Evolutionary conservation across 495 filamentous ascomycete genomes (phyloP).

Genomic region (Penicillium longicatenatum): DNA sequence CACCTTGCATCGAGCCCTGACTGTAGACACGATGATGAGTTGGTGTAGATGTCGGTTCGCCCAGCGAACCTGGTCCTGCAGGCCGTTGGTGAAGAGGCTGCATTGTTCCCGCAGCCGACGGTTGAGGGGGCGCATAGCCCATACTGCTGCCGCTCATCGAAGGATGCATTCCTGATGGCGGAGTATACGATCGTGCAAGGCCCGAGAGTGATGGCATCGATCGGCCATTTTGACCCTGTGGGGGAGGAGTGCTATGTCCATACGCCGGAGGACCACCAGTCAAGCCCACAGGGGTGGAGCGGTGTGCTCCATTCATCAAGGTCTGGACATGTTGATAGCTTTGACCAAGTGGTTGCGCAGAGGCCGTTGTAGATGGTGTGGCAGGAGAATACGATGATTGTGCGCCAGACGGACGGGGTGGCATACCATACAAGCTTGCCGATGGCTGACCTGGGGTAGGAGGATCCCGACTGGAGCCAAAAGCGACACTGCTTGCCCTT

Average conservation of each 20-base stretch:
- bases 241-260: constrained; percentile 41
- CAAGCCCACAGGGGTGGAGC: constrained; percentile 36
- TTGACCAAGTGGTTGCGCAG: constrained; percentile 29
- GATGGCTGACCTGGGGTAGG: constrained; percentile 38
- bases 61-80: constrained; percentile 29
- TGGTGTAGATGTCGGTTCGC: constrained; percentile 25
- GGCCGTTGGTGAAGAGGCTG: constrained; percentile 39
- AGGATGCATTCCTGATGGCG: constrained; percentile 39
- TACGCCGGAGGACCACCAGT: constrained; percentile 32
- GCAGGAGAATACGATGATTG: constrained; percentile 32
- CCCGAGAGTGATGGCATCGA: constrained; percentile 34
- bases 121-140: constrained; percentile 35
- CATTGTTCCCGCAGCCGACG: constrained; percentile 29
- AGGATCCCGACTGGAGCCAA: constrained; percentile 37
- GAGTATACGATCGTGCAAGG: constrained; percentile 45
- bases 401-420: constrained; percentile 31
- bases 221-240: constrained; percentile 34
- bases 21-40: constrained; percentile 49
- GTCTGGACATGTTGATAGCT: constrained; percentile 46
- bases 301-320: constrained; percentile 41
- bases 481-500: constrained; percentile 34
- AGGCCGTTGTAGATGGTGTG: constrained; percentile 27
- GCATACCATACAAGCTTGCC: constrained; percentile 32
- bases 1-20: constrained; percentile 37
- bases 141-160: constrained; percentile 32